These are phyloP conservation scores for Triticum urartu DNA, from an alignment of 176 grass and related monocot species.

Conservation along the genomic window DNA sequence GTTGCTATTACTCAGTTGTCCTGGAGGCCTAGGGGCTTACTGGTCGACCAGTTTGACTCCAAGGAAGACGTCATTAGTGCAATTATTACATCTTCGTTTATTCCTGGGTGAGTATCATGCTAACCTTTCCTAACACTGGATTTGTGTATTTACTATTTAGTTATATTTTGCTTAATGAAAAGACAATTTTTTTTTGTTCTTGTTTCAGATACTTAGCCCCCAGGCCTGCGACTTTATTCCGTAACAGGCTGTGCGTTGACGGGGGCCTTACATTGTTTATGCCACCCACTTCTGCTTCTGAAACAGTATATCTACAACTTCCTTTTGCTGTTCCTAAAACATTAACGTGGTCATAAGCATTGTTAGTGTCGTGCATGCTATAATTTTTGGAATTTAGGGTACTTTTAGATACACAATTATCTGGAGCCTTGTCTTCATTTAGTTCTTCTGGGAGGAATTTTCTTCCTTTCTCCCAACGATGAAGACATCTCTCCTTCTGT, in stretches of 20 bases:
- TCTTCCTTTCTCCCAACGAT: neutral
- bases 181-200: slow-evolving; percentile 6
- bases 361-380: neutral
- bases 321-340: neutral
- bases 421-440: neutral
- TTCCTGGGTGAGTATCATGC: slow-evolving; percentile 70
- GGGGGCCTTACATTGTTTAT: slow-evolving; percentile 97
- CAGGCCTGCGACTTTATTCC: slow-evolving; percentile 69
- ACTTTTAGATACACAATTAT: neutral
- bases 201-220: slow-evolving; percentile 78
- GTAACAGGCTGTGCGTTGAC: slow-evolving; percentile 85
- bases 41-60: slow-evolving; percentile 94
- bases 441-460: neutral
- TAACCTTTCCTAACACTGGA: neutral
- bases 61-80: slow-evolving; percentile 95
- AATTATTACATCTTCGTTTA: slow-evolving; percentile 93
- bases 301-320: slow-evolving; percentile 53
- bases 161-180: neutral
- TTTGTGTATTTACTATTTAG: neutral
- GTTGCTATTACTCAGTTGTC: slow-evolving; percentile 86
- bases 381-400: neutral
- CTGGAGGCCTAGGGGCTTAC: slow-evolving; percentile 81
- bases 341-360: neutral
- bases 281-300: slow-evolving; percentile 88
- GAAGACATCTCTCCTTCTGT: neutral